Evolutionary conservation across 352 stramenopile species (phyloP).

Genomic region (Globisporangium carolinianum): DNA sequence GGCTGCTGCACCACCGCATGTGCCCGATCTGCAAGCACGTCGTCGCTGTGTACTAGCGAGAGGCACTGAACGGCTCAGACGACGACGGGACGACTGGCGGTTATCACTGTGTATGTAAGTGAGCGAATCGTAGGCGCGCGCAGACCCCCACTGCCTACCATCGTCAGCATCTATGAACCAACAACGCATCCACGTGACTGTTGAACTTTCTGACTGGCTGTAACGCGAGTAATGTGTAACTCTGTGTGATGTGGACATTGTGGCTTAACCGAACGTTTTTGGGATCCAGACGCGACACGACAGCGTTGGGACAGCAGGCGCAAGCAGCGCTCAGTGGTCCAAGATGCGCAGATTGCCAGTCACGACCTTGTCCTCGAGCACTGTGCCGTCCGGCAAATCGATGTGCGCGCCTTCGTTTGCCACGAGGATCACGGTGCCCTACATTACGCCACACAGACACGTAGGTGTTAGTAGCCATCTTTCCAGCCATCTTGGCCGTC

Average conservation of each 20-base stretch:
- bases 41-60: conserved; percentile 57
- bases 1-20: conserved; percentile 78
- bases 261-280: no score
- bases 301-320: no score
- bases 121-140: no score
- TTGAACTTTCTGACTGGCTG: no score
- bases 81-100: no score
- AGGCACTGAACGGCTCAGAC: background rate
- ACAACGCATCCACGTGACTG: no score
- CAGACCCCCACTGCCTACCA: no score
- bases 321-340: conserved; percentile 66
- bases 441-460: background rate
- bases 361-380: conserved; percentile 93
- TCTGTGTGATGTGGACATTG: no score
- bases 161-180: no score
- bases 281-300: no score
- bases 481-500: background rate
- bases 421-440: conserved; percentile 94
- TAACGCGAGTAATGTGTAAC: no score
- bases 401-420: conserved; percentile 92
- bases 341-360: conserved; percentile 92
- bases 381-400: conserved; percentile 89
- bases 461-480: background rate
- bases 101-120: no score
- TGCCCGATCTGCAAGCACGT: conserved; percentile 86